Evolutionary conservation across 768 basidiomycete species (phyloP).

Genomic region (Rhodotorula babjevae): DNA sequence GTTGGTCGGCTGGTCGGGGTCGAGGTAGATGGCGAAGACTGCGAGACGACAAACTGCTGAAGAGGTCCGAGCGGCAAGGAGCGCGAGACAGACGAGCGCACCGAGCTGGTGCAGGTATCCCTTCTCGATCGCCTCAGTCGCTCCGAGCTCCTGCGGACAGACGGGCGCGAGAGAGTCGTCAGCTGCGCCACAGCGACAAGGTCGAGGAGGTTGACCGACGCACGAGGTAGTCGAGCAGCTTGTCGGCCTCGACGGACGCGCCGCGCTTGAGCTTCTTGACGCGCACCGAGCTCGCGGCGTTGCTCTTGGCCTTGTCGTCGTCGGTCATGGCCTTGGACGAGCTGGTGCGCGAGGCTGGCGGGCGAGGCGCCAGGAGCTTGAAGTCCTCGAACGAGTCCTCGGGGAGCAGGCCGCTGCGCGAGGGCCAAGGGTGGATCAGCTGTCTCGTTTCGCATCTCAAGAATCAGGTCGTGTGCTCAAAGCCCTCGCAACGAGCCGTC

Average conservation of each 20-base stretch:
- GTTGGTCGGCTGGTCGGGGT: slow-evolving; percentile 80
- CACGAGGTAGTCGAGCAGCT: slow-evolving; percentile 73
- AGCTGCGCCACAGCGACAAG: too few species aligned
- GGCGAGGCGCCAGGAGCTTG: slow-evolving; percentile 14
- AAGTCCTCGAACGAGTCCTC: slow-evolving; percentile 35
- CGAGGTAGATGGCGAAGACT: slow-evolving; percentile 46
- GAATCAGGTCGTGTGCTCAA: too few species aligned
- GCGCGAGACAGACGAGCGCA: slow-evolving; percentile 46
- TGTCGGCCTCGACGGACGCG: slow-evolving; percentile 76
- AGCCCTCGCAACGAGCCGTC: too few species aligned
- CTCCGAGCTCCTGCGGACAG: slow-evolving; percentile 66
- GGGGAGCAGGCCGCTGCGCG: slow-evolving; percentile 32
- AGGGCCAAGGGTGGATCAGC: background rate
- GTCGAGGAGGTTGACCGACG: slow-evolving; percentile 41
- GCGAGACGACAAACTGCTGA: too few species aligned
- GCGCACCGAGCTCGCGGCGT: slow-evolving; percentile 53
- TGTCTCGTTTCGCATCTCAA: too few species aligned
- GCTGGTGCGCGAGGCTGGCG: slow-evolving; percentile 2
- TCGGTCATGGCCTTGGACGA: background rate
- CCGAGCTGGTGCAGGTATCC: slow-evolving; percentile 76
- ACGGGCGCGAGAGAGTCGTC: background rate
- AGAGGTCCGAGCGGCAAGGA: background rate
- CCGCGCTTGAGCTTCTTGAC: slow-evolving; percentile 71
- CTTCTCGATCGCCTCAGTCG: slow-evolving; percentile 78
- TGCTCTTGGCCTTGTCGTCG: slow-evolving; percentile 5